Evolutionary conservation across 306 rosid genomes (phyloP).

Genomic region (Quercus gilva): DNA sequence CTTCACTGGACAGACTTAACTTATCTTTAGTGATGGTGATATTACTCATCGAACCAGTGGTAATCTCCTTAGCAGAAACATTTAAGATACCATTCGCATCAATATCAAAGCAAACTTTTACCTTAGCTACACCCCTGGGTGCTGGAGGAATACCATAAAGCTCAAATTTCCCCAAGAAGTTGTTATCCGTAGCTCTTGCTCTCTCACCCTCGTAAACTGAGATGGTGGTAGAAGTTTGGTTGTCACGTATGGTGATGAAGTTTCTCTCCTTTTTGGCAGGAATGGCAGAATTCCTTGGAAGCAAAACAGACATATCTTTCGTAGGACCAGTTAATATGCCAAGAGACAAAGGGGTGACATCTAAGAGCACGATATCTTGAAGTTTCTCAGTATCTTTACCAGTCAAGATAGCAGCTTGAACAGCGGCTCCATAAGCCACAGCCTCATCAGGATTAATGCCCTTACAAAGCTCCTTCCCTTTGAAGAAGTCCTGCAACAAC

Average conservation of each 20-base stretch:
- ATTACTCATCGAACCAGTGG: constrained; percentile 2
- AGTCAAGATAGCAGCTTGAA: too few species aligned
- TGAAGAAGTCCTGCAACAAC: constrained; percentile 16
- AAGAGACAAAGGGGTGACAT: too few species aligned
- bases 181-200: constrained; percentile 1
- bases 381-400: too few species aligned
- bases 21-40: constrained; percentile 20
- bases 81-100: too few species aligned
- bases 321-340: too few species aligned
- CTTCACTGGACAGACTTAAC: constrained; percentile 6
- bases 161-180: constrained; percentile 13
- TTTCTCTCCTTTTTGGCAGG: not conserved
- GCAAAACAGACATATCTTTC: too few species aligned
- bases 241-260: not conserved
- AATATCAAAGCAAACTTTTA: not conserved
- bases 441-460: constrained; percentile 22
- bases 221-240: constrained; percentile 1
- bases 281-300: too few species aligned
- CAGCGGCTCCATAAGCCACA: constrained; percentile 6
- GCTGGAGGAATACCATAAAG: constrained; percentile 14
- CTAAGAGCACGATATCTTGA: too few species aligned
- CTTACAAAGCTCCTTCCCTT: constrained; percentile 27
- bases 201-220: constrained; percentile 19
- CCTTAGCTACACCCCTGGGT: constrained; percentile 4
- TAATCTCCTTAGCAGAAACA: not conserved